phyloP scores from a whole-genome alignment of 2,329 filamentous ascomycete species.

The Ophiostoma sp. region DNA sequence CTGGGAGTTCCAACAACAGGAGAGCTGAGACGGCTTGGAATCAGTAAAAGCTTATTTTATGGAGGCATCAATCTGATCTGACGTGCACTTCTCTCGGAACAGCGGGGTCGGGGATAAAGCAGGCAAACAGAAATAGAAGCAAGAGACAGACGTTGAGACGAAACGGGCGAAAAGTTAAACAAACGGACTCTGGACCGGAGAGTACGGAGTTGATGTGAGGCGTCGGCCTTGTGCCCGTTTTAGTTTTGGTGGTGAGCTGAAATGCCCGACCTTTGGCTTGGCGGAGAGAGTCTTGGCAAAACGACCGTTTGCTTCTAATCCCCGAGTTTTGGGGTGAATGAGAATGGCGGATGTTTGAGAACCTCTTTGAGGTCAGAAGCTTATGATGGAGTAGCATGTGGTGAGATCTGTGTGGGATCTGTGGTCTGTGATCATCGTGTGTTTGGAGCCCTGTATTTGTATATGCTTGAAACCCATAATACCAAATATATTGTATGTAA shows the following conservation, averaged over 20 bases:
- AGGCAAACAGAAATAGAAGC: background rate
- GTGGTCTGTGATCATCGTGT: background rate
- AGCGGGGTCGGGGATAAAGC: slow-evolving; percentile 4
- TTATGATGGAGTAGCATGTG: too few relatives aligned
- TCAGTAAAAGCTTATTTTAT: background rate
- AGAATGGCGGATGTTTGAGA: too few relatives aligned
- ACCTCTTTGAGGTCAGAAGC: too few relatives aligned
- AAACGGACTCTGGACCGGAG: background rate
- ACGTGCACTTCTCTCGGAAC: background rate
- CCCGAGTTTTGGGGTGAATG: background rate
- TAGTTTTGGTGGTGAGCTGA: background rate
- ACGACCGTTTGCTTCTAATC: background rate
- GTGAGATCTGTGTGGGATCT: background rate
- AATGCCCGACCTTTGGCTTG: slow-evolving; percentile 1
- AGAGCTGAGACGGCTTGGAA: background rate
- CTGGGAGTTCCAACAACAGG: too few relatives aligned
- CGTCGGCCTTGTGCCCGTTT: background rate
- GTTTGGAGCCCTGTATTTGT: background rate
- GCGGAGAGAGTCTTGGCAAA: background rate
- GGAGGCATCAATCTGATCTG: background rate
- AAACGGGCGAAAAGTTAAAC: too few relatives aligned
- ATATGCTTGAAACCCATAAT: background rate
- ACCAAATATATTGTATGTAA: background rate
- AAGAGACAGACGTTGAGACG: too few relatives aligned
- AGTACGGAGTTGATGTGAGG: background rate